Percentiles rank a stretch among this genome's conserved stretches.
These are phyloP conservation scores for Fomitopsis betulina DNA, from an alignment of 1,284 basidiomycete genomes.

Conservation along the genomic window DNA sequence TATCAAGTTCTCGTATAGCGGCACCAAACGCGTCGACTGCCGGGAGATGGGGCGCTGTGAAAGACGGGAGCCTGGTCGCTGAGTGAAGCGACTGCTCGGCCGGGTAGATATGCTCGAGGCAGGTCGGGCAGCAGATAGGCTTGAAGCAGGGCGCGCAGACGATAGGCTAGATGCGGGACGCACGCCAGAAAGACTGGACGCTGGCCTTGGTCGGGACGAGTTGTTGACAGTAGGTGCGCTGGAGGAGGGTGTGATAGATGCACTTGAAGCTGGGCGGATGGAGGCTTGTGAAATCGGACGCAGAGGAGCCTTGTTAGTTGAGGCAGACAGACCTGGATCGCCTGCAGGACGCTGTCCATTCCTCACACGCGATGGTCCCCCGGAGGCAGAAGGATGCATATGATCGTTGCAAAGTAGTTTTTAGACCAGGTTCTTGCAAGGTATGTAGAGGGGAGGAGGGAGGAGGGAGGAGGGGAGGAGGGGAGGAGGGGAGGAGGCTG, in stretches of 20 bases:
- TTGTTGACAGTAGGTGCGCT: constrained; percentile 17
- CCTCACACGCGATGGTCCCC: neutral
- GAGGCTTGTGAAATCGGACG: constrained; percentile 15
- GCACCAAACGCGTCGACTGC: constrained; percentile 46
- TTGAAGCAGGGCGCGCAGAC: constrained; percentile 33
- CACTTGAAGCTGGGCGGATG: constrained; percentile 15
- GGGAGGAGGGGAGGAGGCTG: too few relatives aligned
- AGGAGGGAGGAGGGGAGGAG: too few relatives aligned
- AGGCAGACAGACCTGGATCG: constrained; percentile 8
- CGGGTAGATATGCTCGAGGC: constrained; percentile 24
- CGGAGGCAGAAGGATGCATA: neutral
- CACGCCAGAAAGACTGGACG: constrained; percentile 28
- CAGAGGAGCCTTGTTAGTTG: constrained; percentile 11
- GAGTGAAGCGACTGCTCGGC: constrained; percentile 35
- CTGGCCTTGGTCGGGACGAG: constrained; percentile 27
- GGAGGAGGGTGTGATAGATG: constrained; percentile 11
- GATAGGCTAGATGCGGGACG: constrained; percentile 21
- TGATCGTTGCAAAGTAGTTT: too few relatives aligned
- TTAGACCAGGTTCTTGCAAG: too few relatives aligned
- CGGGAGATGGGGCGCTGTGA: constrained; percentile 45
- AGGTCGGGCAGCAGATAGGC: constrained; percentile 16
- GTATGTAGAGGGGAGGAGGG: too few relatives aligned
- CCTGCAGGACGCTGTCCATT: neutral
- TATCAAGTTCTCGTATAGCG: constrained; percentile 52
- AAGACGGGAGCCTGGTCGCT: constrained; percentile 48